Evolutionary conservation across 2,329 filamentous ascomycete species (phyloP).

Genomic region (Xylaria sp.): DNA sequence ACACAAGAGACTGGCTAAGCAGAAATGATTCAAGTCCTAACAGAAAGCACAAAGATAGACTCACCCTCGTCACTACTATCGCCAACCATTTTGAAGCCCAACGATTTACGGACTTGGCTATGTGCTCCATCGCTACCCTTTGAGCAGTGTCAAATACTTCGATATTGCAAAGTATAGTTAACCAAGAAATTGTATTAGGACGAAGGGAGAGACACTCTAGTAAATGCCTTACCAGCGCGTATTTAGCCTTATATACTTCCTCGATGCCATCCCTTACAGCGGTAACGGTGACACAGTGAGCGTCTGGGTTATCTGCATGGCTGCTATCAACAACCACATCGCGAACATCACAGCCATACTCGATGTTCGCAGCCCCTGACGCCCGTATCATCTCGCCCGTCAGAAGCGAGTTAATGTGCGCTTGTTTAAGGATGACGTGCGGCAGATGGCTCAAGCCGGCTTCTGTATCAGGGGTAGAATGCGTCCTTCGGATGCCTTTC

Average conservation of each 20-base stretch:
- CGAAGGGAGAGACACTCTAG: neutral
- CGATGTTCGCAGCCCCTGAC: constrained; percentile 50
- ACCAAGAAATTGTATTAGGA: neutral
- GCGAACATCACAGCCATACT: constrained; percentile 60
- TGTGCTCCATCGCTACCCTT: constrained; percentile 56
- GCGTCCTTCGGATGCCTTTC: constrained; percentile 50
- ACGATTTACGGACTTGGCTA: constrained; percentile 54
- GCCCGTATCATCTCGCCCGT: constrained; percentile 55
- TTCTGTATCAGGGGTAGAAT: constrained; percentile 59
- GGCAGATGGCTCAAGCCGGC: constrained; percentile 58
- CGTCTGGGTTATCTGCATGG: constrained; percentile 43
- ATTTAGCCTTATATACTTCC: constrained; percentile 53
- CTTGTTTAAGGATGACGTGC: constrained; percentile 63
- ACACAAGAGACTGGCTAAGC: neutral
- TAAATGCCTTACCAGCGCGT: constrained; percentile 52
- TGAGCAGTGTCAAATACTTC: neutral
- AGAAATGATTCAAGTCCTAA: neutral
- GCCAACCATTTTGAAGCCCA: constrained; percentile 62
- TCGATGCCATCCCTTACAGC: constrained; percentile 48
- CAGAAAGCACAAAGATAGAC: neutral
- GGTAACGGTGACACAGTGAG: constrained; percentile 52
- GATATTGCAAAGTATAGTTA: neutral
- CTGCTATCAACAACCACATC: constrained; percentile 53
- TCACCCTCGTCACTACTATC: constrained; percentile 37
- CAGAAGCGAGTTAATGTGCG: constrained; percentile 59